phyloP scores from a whole-genome alignment of 768 basidiomycete genomes.

The Strobilomyces dryophilus region DNA sequence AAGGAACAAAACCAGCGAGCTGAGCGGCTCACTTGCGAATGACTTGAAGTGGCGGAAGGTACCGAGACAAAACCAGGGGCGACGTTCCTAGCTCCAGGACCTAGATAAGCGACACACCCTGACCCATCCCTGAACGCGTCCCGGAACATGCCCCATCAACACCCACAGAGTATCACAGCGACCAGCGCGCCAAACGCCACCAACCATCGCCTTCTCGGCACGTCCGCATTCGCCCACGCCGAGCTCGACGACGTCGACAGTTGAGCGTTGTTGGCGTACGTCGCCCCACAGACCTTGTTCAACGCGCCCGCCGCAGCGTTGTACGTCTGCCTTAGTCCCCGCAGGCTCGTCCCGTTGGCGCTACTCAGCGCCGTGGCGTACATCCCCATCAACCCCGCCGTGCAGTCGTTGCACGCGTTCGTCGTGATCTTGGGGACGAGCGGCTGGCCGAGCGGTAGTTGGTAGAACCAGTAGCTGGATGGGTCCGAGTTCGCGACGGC shows the following conservation, averaged over 20 bases:
- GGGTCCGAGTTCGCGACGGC: conserved; percentile 55
- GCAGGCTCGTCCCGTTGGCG: conserved; percentile 28
- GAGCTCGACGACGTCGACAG: conserved; percentile 10
- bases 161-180: conserved; percentile 4
- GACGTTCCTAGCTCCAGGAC: not conserved
- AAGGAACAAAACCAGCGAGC: not conserved
- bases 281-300: conserved; percentile 46
- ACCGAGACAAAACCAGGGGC: not conserved
- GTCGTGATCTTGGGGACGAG: conserved; percentile 44
- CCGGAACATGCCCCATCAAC: conserved; percentile 4
- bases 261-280: conserved; percentile 35
- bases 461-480: conserved; percentile 70
- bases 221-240: conserved; percentile 5
- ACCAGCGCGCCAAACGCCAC: conserved; percentile 10
- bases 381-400: conserved; percentile 50
- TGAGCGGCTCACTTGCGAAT: not conserved
- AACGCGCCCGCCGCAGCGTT: conserved; percentile 42
- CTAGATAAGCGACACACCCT: not conserved
- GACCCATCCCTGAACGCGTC: not conserved
- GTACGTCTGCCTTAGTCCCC: conserved; percentile 47
- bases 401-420: conserved; percentile 63
- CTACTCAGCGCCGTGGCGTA: conserved; percentile 46
- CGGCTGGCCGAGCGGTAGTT: conserved; percentile 54
- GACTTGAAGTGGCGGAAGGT: not conserved
- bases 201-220: conserved; percentile 6